phyloP scores from a whole-genome alignment of 768 basidiomycete species.

The Lactifluus subvellereus region DNA sequence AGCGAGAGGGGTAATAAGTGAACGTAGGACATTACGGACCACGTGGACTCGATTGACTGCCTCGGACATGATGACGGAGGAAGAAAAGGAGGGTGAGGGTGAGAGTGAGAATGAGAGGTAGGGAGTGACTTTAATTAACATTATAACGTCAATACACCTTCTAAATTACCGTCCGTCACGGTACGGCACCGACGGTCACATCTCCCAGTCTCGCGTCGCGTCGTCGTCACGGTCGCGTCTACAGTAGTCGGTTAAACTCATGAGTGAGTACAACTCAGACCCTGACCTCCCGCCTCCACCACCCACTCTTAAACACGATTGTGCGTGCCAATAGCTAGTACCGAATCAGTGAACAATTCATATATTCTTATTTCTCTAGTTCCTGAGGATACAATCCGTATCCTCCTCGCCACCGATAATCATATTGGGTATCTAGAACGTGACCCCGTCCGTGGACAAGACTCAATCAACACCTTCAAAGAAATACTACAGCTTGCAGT shows the following conservation, averaged over 20 bases:
- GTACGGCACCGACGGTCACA: no score
- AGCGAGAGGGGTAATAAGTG: neutral
- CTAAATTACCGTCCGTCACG: no score
- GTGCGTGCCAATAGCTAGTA: constrained; percentile 2
- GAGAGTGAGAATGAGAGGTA: neutral
- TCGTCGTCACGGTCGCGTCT: no score
- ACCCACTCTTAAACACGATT: constrained; percentile 11
- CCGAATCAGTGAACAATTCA: neutral
- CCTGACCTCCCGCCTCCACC: constrained; percentile 1
- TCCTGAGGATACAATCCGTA: constrained; percentile 64
- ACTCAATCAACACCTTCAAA: constrained; percentile 90
- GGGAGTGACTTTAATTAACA: neutral
- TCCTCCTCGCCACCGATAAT: constrained; percentile 91
- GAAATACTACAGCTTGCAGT: constrained; percentile 91
- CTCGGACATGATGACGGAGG: constrained; percentile 5
- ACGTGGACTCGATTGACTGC: neutral
- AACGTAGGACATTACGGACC: constrained; percentile 1
- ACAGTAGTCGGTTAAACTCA: neutral
- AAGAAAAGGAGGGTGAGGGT: neutral
- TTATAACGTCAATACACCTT: no score
- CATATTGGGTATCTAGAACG: constrained; percentile 94
- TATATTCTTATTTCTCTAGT: constrained; percentile 29
- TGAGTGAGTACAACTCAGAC: constrained; percentile 1
- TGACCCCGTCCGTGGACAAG: constrained; percentile 90
- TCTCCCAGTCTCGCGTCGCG: no score